Base-by-base conservation (phyloP, 2,329 filamentous ascomycete genomes). In the Botryotinia narcissicola region DNA sequence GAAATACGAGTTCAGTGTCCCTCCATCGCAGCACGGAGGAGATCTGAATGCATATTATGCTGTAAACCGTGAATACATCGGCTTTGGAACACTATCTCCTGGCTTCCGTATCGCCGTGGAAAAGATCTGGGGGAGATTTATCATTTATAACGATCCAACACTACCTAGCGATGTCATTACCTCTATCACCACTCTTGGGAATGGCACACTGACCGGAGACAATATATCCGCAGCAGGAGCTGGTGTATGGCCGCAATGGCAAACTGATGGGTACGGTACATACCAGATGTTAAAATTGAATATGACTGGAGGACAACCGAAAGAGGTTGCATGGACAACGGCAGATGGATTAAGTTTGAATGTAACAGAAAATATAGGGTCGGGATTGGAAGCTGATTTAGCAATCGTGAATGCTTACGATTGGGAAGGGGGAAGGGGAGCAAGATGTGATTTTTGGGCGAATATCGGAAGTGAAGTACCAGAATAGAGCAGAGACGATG, bases 1-100 rank as follows among this genome's bases (percentile, higher is more conserved):
- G 80, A 84, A 84, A 73, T 86, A 86, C 73, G 84, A 86, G 74
- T 85, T 82, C 76, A 82, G 81, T 1, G 80, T 83, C 1, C 80
- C 81, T 0, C 80, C 81, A 35, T 79, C 81, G 0, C 73, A 79
- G 14, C 83, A 85, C 70, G 82, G 80, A 9, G 74, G 74, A 6
- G 83, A 84, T 71, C 25, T 81, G 1, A 64, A 71, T 35, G 81
- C 79, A 7, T 83, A 83, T 54, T 79, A 82, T 48, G 79, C 77
- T 51, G 40, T 77, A 44, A 74, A 75, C 35, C 75, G 80, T 3
- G 70, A 74, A 37, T 48, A 67, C 10, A 25, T 75, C 1, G 75
- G 75, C 2, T 44, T 57, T 0, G 74, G 71, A 1, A 74, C 74
- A 7, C 12, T 75, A 25, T 73, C 66, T 5, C 69, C 73, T 8